Percentiles rank a stretch among this genome's conserved stretches.
These are phyloP conservation scores for Thelephora terrestris DNA, from an alignment of 1,284 basidiomycete genomes.

Conservation along the genomic window DNA sequence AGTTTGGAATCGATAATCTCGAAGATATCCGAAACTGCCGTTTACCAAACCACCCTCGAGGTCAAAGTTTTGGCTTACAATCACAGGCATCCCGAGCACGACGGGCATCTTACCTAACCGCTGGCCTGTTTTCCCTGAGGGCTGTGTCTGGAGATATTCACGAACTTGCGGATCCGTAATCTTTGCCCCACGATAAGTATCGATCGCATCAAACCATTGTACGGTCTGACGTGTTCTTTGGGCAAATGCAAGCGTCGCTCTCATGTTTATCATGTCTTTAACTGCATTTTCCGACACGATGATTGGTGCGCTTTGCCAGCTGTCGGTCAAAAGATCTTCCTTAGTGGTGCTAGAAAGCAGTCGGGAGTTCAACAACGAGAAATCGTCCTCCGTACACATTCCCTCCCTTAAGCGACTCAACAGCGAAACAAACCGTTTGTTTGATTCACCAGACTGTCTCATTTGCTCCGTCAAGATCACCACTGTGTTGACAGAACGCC, in stretches of 20 bases:
- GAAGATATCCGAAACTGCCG: constrained; percentile 21
- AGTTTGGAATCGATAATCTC: constrained; percentile 14
- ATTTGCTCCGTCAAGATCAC: constrained; percentile 10
- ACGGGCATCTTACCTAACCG: constrained; percentile 19
- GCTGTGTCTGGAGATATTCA: background rate
- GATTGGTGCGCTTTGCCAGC: constrained; percentile 18
- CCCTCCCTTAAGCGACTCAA: constrained; percentile 15
- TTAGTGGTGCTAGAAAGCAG: background rate
- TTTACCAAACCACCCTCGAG: constrained; percentile 24
- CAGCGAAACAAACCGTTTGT: constrained; percentile 17
- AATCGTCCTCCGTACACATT: constrained; percentile 9
- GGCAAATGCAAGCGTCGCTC: constrained; percentile 16
- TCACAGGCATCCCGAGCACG: constrained; percentile 26
- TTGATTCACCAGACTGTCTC: constrained; percentile 18
- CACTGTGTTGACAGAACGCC: background rate
- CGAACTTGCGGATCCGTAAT: constrained; percentile 10
- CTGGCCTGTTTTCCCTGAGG: constrained; percentile 18
- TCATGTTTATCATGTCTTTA: constrained; percentile 22
- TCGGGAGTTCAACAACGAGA: constrained; percentile 4
- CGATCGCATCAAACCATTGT: constrained; percentile 22
- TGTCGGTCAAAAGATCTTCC: constrained; percentile 3
- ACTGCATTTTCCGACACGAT: constrained; percentile 11
- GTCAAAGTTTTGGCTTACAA: constrained; percentile 25
- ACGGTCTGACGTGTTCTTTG: constrained; percentile 5
- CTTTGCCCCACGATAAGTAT: constrained; percentile 8